Base-by-base conservation (phyloP, 805 yeast species). In the Schwanniomyces polymorphus region DNA sequence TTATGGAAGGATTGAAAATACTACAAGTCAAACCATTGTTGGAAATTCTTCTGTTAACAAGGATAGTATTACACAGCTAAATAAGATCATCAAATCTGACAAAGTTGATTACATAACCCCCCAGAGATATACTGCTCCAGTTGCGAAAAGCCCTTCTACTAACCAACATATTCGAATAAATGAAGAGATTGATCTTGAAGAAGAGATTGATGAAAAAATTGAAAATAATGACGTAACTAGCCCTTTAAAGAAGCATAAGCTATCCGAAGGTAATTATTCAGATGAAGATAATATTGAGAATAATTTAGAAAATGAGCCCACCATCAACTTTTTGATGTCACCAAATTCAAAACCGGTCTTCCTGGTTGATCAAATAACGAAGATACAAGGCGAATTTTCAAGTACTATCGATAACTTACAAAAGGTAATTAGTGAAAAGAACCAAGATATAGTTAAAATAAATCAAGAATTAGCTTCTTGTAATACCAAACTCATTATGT, bases 291-390 rank as follows among this genome's bases (percentile, higher is more conserved):
- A 17, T 8, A 26, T 27, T 10, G n/a, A 17, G 17, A 35, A 42
- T 9, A 48, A 48, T 10, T 27, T 55, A 12, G 63, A 54, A 23
- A 53, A 60, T 40, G 69, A 67, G 42, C 68, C 67, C 5, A 64
- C 70, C 4, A 60, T 61, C 10, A 64, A 65, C 48, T 58, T 66
- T 40, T 44, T 60, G 18, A 54, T 62, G 60, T 60, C 68, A 5
- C 68, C 68, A n/a, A 63, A 61, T 41, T 63, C 69, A 4, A 65
- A 60, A 41, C 72, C 72, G 1, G 59, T 62, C 3, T 68, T 64
- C 43, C 61, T 72, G 9, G 45, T 59, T 5, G 58, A 58, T 14
- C 64, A 65, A 41, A 48, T 68, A 6, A 53, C 56, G 38, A 57
- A 54, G 31, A 57, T 65, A 40, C 66, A 61, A 45, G 34, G 43